These are phyloP conservation scores for Lecanicillium sp. DNA, from an alignment of 2,329 filamentous ascomycete species.

Conservation along the genomic window DNA sequence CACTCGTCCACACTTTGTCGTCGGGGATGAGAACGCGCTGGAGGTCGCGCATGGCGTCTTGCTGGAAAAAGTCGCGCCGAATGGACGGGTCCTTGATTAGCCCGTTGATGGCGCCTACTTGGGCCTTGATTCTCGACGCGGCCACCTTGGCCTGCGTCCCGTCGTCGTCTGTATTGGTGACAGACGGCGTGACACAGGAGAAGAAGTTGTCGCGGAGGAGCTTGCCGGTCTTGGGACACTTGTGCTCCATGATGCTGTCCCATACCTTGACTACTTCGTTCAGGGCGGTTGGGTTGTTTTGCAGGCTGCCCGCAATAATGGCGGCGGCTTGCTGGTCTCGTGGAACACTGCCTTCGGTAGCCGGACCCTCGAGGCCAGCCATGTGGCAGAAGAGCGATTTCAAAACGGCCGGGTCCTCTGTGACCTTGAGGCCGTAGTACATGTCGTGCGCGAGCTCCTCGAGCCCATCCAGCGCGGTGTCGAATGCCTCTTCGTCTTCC, in stretches of 20 bases:
- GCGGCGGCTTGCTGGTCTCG: constrained; percentile 46
- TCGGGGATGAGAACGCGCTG: constrained; percentile 42
- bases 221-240: constrained; percentile 24
- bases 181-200: constrained; percentile 27
- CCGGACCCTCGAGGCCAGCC: constrained; percentile 19
- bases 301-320: constrained; percentile 48
- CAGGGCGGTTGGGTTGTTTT: constrained; percentile 58
- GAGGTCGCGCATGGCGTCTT: constrained; percentile 44
- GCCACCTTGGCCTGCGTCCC: constrained; percentile 15
- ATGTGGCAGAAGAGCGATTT: constrained; percentile 51
- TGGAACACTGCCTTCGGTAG: constrained; percentile 19
- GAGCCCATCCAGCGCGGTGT: constrained; percentile 47
- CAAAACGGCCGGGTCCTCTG: constrained; percentile 44
- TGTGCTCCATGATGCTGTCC: constrained; percentile 28
- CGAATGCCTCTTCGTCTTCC: constrained; percentile 26
- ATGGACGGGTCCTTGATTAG: constrained; percentile 47
- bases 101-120: constrained; percentile 44
- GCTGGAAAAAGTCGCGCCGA: constrained; percentile 45
- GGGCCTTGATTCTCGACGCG: constrained; percentile 26
- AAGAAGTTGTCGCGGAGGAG: constrained; percentile 32
- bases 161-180: constrained; percentile 4
- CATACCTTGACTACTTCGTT: constrained; percentile 40
- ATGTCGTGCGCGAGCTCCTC: constrained; percentile 59
- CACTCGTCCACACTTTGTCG: constrained; percentile 38
- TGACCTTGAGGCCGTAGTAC: constrained; percentile 58